These are phyloP conservation scores for Oryza australiensis DNA, from an alignment of 176 grass and related monocot species.

Conservation along the genomic window DNA sequence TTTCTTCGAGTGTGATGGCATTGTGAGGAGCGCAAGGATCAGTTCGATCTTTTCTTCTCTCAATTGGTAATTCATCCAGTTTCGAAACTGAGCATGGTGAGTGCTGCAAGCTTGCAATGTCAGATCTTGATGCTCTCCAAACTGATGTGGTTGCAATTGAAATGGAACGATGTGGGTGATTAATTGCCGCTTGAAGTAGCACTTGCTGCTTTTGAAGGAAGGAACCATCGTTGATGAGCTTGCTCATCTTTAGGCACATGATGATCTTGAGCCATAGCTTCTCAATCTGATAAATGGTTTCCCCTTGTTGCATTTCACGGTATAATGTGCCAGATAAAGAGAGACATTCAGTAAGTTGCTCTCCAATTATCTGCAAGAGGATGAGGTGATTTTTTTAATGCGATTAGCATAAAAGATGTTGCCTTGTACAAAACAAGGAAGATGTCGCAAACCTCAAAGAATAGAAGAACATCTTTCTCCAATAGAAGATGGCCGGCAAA, in stretches of 20 bases:
- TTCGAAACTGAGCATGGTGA: not conserved
- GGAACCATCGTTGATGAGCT: conserved; percentile 38
- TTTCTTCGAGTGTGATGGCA: conserved; percentile 2
- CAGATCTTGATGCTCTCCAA: conserved; percentile 28
- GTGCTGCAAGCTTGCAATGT: not conserved
- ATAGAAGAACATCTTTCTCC: conserved; percentile 44
- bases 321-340: conserved; percentile 35
- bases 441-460: conserved; percentile 56
- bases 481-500: conserved; percentile 35
- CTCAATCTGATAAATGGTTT: conserved; percentile 45
- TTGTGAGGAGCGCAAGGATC: not conserved
- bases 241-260: conserved; percentile 44
- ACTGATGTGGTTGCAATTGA: conserved; percentile 31
- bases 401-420: conserved; percentile 3
- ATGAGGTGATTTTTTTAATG: not conserved
- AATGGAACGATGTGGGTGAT: conserved; percentile 52
- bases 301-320: conserved; percentile 31
- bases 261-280: conserved; percentile 50
- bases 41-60: not conserved
- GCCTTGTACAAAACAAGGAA: not conserved
- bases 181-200: conserved; percentile 50
- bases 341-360: conserved; percentile 55
- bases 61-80: conserved; percentile 20
- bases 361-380: conserved; percentile 49
- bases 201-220: conserved; percentile 36